These are phyloP conservation scores for Candida ficus DNA, from an alignment of 805 yeast genomes.

Conservation along the genomic window DNA sequence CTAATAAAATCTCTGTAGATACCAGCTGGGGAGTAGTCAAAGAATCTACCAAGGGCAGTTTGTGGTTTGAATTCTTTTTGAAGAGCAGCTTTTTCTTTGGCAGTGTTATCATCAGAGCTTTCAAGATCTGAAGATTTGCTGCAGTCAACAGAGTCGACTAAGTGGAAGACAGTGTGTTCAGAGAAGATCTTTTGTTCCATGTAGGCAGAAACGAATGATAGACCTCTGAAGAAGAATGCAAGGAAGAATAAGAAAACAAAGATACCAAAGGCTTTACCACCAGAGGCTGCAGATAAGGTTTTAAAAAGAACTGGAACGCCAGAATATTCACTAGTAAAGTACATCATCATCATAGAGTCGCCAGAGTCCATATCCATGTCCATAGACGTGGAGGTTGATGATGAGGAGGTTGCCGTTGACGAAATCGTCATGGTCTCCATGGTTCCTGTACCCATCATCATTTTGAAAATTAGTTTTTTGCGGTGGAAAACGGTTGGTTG, in stretches of 20 bases:
- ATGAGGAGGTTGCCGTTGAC: conserved; percentile 13
- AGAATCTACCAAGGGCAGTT: conserved; percentile 27
- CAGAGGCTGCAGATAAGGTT: conserved; percentile 44
- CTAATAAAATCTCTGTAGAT: conserved; percentile 51
- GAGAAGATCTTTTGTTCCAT: conserved; percentile 57
- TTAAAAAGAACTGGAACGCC: conserved; percentile 62
- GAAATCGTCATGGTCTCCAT: conserved; percentile 16
- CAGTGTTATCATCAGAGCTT: not conserved
- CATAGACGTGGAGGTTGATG: conserved; percentile 11
- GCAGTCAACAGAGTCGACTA: not conserved
- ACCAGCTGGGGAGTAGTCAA: conserved; percentile 31
- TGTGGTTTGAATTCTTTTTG: not conserved
- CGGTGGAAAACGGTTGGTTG: not conserved
- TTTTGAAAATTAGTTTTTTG: conserved; percentile 13
- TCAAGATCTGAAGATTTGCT: conserved; percentile 1
- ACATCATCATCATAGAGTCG: conserved; percentile 46
- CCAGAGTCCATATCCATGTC: conserved; percentile 16
- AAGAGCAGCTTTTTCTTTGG: not conserved
- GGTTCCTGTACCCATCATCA: conserved; percentile 26
- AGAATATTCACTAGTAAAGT: conserved; percentile 44
- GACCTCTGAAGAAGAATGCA: conserved; percentile 54
- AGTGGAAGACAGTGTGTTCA: not conserved
- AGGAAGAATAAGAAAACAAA: conserved; percentile 55
- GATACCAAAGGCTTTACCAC: conserved; percentile 69
- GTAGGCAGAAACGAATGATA: conserved; percentile 55